Evolutionary conservation across 2,329 filamentous ascomycete species (phyloP).

Genomic region (Apiospora hydei): DNA sequence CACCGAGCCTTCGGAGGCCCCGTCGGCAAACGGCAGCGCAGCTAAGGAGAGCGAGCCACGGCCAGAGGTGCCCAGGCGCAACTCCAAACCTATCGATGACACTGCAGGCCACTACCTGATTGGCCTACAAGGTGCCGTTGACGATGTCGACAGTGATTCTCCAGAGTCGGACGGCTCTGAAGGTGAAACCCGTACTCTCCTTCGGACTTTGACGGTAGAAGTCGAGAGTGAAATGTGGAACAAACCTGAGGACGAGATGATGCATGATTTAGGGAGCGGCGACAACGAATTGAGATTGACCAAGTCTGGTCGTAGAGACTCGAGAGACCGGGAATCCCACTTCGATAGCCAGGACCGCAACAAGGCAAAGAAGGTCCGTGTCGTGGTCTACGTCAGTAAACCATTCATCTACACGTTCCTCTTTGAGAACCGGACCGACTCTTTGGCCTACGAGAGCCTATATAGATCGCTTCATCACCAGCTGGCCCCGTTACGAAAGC

Average conservation of each 20-base stretch:
- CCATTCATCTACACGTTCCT: slow-evolving; percentile 83
- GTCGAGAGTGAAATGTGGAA: slow-evolving; percentile 53
- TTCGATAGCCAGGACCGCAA: slow-evolving; percentile 60
- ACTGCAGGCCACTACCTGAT: slow-evolving; percentile 65
- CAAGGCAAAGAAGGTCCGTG: slow-evolving; percentile 65
- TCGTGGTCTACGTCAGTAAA: slow-evolving; percentile 75
- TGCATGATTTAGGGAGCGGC: slow-evolving; percentile 54
- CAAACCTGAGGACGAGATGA: slow-evolving; percentile 52
- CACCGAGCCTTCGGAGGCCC: slow-evolving; percentile 25
- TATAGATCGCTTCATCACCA: slow-evolving; percentile 69
- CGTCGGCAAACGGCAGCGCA: slow-evolving; percentile 23
- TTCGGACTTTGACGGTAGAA: slow-evolving; percentile 74
- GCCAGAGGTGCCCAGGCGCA: slow-evolving; percentile 22
- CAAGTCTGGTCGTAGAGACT: slow-evolving; percentile 31
- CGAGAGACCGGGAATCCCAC: slow-evolving; percentile 32
- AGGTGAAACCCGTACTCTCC: slow-evolving; percentile 61
- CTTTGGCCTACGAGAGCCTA: slow-evolving; percentile 60
- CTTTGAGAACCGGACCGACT: slow-evolving; percentile 68
- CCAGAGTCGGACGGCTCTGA: slow-evolving; percentile 39
- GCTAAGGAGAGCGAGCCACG: slow-evolving; percentile 25
- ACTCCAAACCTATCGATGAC: slow-evolving; percentile 29
- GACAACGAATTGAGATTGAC: slow-evolving; percentile 38
- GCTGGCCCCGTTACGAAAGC: slow-evolving; percentile 63
- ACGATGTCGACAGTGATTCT: slow-evolving; percentile 49
- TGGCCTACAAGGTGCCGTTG: slow-evolving; percentile 71